These are phyloP conservation scores for Leptographium radiaticola DNA, from an alignment of 2,329 filamentous ascomycete species.

Conservation along the genomic window DNA sequence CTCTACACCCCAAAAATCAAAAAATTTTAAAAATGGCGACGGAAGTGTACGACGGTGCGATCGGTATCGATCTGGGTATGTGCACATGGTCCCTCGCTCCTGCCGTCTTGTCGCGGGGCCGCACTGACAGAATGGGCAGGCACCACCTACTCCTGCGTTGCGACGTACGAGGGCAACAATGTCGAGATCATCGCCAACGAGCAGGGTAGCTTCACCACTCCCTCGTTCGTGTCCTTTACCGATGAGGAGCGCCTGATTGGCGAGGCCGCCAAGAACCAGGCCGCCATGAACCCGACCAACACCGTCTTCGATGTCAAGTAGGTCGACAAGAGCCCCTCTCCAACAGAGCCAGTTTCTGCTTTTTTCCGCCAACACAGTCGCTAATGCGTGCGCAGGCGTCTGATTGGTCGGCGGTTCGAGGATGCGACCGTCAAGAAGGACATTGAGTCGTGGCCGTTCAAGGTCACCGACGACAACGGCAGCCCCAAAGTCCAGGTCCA, in stretches of 20 bases:
- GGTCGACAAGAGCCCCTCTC: conserved; percentile 22
- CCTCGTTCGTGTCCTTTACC: conserved; percentile 98
- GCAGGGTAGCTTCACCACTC: conserved; percentile 98
- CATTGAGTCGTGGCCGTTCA: conserved; percentile 98
- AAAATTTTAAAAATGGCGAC: conserved; percentile 61
- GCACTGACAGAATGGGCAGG: conserved; percentile 36
- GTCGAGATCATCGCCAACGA: conserved; percentile 99
- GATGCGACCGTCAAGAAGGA: conserved; percentile 98
- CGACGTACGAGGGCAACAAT: conserved; percentile 98
- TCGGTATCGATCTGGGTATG: conserved; percentile 99
- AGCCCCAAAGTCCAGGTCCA: conserved; percentile 89
- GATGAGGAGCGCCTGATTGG: conserved; percentile 97
- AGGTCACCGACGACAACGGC: conserved; percentile 80
- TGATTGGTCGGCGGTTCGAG: conserved; percentile 92
- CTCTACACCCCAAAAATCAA: not conserved
- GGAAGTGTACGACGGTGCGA: conserved; percentile 98
- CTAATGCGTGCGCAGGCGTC: conserved; percentile 48
- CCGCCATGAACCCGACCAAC: conserved; percentile 97
- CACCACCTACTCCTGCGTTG: conserved; percentile 99
- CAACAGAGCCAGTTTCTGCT: no score
- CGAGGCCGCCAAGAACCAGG: conserved; percentile 99
- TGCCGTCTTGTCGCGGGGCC: conserved; percentile 1
- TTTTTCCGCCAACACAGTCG: not conserved
- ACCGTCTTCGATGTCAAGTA: conserved; percentile 99
- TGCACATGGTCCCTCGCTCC: conserved; percentile 11